These are phyloP conservation scores for Rubus parviflorus DNA, from an alignment of 306 rosid genomes.

Conservation along the genomic window DNA sequence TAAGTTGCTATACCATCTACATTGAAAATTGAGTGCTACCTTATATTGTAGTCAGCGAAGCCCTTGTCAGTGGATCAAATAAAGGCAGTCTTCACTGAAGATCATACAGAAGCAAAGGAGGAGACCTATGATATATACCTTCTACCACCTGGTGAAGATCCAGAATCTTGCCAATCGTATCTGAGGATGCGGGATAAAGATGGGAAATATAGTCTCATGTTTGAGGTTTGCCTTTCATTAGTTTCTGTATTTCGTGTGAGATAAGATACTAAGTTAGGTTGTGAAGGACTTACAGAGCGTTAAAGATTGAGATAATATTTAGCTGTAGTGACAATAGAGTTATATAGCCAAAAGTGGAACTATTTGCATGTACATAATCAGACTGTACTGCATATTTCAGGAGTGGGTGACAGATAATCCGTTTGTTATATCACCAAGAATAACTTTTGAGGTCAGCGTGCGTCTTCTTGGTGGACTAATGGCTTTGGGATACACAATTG, in stretches of 20 bases:
- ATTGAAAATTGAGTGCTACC: conserved; percentile 22
- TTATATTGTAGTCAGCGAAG: conserved; percentile 75
- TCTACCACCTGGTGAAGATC: conserved; percentile 99
- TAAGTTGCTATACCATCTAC: conserved; percentile 4
- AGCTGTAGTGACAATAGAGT: background rate
- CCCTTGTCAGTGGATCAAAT: conserved; percentile 61
- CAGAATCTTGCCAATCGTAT: conserved; percentile 97
- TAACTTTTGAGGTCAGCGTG: conserved; percentile 98
- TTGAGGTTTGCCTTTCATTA: conserved; percentile 69
- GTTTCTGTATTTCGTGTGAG: conserved; percentile 8
- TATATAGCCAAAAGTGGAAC: background rate
- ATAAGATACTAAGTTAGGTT: background rate
- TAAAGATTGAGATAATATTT: background rate
- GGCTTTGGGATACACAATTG: conserved; percentile 99
- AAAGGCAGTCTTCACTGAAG: conserved; percentile 69
- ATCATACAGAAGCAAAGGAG: conserved; percentile 69
- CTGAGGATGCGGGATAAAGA: conserved; percentile 97
- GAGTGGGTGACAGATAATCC: conserved; percentile 99
- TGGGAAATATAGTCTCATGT: conserved; percentile 99
- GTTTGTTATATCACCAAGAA: conserved; percentile 96
- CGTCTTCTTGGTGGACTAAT: conserved; percentile 98
- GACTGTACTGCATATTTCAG: conserved; percentile 43
- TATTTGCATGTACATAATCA: conserved; percentile 16
- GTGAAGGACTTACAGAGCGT: background rate
- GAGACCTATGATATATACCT: conserved; percentile 96